A percentile compares a stretch with the other conserved stretches of the same genome.
Evolutionary conservation across 2,329 filamentous ascomycete genomes (phyloP).

Genomic region (Penicillium sp.): DNA sequence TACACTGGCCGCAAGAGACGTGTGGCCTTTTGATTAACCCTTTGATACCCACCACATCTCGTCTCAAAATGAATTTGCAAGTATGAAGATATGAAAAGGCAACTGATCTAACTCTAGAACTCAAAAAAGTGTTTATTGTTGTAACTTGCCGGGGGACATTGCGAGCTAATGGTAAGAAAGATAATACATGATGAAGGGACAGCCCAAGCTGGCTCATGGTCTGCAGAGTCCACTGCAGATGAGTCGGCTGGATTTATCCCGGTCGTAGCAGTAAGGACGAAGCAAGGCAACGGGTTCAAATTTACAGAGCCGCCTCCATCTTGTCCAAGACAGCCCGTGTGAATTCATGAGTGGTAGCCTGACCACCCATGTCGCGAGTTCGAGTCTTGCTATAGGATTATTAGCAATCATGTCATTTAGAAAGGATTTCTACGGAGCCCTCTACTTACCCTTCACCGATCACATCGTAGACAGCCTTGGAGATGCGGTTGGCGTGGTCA

Average conservation of each 20-base stretch:
- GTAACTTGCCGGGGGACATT: conserved; percentile 23
- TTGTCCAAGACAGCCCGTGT: conserved; percentile 89
- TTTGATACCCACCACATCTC: conserved; percentile 3
- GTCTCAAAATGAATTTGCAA: background rate
- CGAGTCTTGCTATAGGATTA: conserved; percentile 62
- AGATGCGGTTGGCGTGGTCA: conserved; percentile 97
- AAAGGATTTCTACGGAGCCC: background rate
- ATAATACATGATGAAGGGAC: conserved; percentile 29
- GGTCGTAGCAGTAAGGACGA: conserved; percentile 24
- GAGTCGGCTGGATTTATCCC: conserved; percentile 19
- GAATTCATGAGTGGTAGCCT: conserved; percentile 87
- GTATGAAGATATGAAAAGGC: too few relatives aligned
- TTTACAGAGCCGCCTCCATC: conserved; percentile 73
- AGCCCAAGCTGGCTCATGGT: conserved; percentile 10
- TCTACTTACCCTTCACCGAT: conserved; percentile 80
- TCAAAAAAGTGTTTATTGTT: conserved; percentile 24
- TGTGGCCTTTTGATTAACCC: conserved; percentile 60
- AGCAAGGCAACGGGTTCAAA: conserved; percentile 14
- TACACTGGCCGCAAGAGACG: conserved; percentile 89
- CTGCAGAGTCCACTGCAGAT: conserved; percentile 14
- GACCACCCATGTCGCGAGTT: conserved; percentile 94
- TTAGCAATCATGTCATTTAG: background rate
- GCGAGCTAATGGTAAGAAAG: conserved; percentile 26
- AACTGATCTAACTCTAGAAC: conserved; percentile 8
- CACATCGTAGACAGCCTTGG: conserved; percentile 69